These are phyloP conservation scores for Saturnispora gosingensis DNA, from an alignment of 805 yeast species.

Conservation along the genomic window DNA sequence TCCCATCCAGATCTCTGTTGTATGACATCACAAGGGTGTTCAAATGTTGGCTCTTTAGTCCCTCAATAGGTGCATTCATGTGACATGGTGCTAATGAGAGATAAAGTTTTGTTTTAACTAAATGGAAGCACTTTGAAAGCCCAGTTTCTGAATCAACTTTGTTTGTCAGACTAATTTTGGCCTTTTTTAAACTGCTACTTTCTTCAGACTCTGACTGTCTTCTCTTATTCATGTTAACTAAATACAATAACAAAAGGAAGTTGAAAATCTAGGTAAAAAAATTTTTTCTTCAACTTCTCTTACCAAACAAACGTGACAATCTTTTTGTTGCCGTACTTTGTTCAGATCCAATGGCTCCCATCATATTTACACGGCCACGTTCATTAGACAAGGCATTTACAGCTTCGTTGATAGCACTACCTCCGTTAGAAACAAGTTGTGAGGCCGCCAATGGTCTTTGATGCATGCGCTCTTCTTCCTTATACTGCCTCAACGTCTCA, in stretches of 20 bases:
- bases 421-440: conserved; percentile 1
- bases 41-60: conserved; percentile 78
- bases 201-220: neutral
- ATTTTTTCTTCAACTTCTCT: neutral
- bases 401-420: conserved; percentile 3
- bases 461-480: conserved; percentile 13
- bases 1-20: conserved; percentile 64
- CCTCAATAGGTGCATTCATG: conserved; percentile 58
- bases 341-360: conserved; percentile 17
- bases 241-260: neutral
- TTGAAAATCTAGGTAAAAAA: neutral
- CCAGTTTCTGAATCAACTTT: conserved; percentile 28
- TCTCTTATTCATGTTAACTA: neutral
- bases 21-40: conserved; percentile 86
- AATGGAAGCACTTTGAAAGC: conserved; percentile 60
- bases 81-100: conserved; percentile 85
- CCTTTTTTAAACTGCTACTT: neutral
- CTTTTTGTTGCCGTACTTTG: conserved; percentile 9
- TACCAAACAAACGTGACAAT: conserved; percentile 5
- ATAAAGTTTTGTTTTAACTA: conserved; percentile 52
- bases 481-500: conserved; percentile 25
- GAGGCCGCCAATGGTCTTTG: conserved; percentile 3
- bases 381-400: neutral
- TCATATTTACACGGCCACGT: conserved; percentile 25
- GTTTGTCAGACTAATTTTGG: conserved; percentile 7